Conservation (phyloP, 169 alveolate genomes). For the Neospora caninum region DNA sequence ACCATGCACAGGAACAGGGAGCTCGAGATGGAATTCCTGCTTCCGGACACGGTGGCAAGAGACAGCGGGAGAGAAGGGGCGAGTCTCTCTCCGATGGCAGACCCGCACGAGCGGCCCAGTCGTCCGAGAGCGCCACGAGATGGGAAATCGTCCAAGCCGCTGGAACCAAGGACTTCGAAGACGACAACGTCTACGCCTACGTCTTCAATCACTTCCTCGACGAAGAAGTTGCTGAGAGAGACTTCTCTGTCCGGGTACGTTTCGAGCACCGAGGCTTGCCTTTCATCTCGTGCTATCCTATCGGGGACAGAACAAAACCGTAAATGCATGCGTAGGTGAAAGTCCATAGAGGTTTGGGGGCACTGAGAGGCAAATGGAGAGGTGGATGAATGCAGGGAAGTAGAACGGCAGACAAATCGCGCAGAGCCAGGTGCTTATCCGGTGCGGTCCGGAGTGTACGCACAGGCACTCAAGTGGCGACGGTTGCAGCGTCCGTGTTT, state of each 20-base stretch:
- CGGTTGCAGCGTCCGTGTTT: no score
- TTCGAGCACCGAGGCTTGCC: not conserved
- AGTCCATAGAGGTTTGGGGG: no score
- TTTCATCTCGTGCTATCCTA: not conserved
- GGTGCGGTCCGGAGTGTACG: no score
- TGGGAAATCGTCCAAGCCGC: not conserved
- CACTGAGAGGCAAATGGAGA: no score
- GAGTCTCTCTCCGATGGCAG: not conserved
- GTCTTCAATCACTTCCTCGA: constrained; percentile 22
- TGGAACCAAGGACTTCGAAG: not conserved
- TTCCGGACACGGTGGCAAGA: no score
- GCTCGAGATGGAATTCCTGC: no score
- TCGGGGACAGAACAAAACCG: not conserved
- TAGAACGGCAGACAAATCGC: no score
- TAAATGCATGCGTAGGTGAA: not conserved
- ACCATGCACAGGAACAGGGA: not conserved
- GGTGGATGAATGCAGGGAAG: no score
- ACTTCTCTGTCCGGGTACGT: not conserved
- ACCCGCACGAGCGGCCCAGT: not conserved
- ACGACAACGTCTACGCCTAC: constrained; percentile 33
- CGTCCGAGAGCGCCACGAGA: constrained; percentile 25
- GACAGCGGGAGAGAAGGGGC: not conserved
- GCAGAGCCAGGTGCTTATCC: no score
- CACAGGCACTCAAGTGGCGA: no score
- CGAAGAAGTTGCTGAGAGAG: not conserved